Evolutionary conservation across 78 protist species (phyloP).

Genomic region (Tieghemostelium lacteum): DNA sequence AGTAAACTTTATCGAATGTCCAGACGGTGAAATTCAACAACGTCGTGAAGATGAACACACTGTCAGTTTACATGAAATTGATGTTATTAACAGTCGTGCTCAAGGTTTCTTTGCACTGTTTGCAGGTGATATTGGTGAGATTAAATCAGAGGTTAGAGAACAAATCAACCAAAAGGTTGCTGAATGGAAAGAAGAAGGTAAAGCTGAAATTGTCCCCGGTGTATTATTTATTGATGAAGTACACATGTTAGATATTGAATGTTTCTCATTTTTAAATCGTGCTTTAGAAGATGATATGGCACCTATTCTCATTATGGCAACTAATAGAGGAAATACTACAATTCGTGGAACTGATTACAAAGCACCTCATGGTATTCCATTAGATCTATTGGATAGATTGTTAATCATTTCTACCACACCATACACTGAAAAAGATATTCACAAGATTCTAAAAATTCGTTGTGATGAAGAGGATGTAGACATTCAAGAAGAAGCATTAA

Average conservation of each 20-base stretch:
- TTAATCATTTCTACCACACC: conserved; percentile 91
- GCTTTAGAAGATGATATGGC: conserved; percentile 97
- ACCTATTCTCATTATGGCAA: conserved; percentile 97
- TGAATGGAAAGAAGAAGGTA: conserved; percentile 99
- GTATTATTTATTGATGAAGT: conserved; percentile 99
- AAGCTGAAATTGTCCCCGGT: conserved; percentile 98
- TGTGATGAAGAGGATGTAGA: conserved; percentile 98
- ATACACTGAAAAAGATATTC: conserved; percentile 82
- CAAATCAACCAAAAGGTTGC: conserved; percentile 97
- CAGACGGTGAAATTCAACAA: conserved; percentile 97
- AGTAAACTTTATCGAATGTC: conserved; percentile 94
- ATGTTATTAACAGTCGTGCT: conserved; percentile 97
- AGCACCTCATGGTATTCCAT: conserved; percentile 99
- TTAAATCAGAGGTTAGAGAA: conserved; percentile 95
- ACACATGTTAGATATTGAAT: conserved; percentile 99
- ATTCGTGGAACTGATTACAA: conserved; percentile 97
- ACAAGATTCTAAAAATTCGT: conserved; percentile 76
- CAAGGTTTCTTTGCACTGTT: conserved; percentile 98
- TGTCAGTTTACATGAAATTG: conserved; percentile 98
- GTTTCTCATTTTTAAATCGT: conserved; percentile 98
- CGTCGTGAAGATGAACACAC: conserved; percentile 96
- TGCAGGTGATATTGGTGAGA: conserved; percentile 98
- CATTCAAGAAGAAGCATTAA: conserved; percentile 91
- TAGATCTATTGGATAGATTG: conserved; percentile 97
- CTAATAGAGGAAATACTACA: conserved; percentile 96